Conservation (phyloP, 2,329 filamentous ascomycete species). For the Chaetomium strumarium region DNA sequence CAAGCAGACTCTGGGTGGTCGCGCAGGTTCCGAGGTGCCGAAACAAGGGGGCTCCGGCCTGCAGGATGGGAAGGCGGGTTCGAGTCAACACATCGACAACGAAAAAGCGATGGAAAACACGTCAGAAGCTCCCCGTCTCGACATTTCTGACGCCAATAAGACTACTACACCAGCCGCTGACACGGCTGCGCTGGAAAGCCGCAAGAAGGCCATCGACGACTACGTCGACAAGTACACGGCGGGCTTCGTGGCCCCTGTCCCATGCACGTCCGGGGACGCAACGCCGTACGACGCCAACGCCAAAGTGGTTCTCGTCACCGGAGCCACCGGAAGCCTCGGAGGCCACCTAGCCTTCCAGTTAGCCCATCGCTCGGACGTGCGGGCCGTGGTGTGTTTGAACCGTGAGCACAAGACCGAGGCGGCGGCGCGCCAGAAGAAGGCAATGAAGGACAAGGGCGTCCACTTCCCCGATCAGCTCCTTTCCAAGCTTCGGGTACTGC, state of each 20-base stretch:
- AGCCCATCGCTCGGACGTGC: constrained; percentile 26
- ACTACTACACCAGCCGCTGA: not conserved
- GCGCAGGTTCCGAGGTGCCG: too few species aligned
- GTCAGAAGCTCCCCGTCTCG: too few species aligned
- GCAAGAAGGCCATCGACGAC: not conserved
- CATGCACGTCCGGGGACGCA: too few species aligned
- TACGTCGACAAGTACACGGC: not conserved
- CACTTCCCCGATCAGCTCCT: not conserved
- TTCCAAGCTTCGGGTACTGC: constrained; percentile 36
- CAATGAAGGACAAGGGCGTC: constrained; percentile 23
- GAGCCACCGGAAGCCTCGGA: constrained; percentile 36
- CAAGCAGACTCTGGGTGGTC: not conserved
- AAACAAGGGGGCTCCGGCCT: too few species aligned
- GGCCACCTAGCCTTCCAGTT: constrained; percentile 31
- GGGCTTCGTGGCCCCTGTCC: not conserved
- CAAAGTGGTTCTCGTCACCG: constrained; percentile 33
- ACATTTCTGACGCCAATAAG: too few species aligned
- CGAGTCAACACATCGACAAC: too few species aligned
- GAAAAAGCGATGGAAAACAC: too few species aligned
- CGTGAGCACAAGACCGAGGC: constrained; percentile 26
- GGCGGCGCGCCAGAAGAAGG: constrained; percentile 28
- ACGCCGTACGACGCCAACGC: too few species aligned
- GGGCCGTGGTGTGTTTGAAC: constrained; percentile 41
- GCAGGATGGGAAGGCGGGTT: too few species aligned
- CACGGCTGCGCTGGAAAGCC: not conserved